Conservation (phyloP, 768 basidiomycete species). For the Amanita pallidorosea region DNA sequence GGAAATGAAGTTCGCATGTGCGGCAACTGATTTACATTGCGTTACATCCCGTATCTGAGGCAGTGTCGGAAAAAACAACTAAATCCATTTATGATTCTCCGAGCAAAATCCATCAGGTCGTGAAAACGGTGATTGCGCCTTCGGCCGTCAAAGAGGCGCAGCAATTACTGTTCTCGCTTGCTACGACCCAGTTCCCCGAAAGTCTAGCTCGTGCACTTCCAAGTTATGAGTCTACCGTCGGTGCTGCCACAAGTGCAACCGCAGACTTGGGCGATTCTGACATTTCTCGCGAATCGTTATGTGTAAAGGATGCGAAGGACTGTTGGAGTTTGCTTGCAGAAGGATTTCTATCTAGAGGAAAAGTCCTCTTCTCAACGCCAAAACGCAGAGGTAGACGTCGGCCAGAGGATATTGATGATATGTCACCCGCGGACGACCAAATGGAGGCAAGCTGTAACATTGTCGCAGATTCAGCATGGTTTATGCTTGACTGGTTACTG, state of each 20-base stretch:
- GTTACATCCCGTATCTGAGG: conserved; percentile 37
- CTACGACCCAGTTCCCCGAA: conserved; percentile 43
- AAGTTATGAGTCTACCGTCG: conserved; percentile 23
- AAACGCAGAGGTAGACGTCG: conserved; percentile 26
- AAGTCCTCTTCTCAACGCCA: conserved; percentile 16
- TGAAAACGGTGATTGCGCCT: conserved; percentile 29
- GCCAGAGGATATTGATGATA: conserved; percentile 15
- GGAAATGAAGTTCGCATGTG: conserved; percentile 39
- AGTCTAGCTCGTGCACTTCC: conserved; percentile 48
- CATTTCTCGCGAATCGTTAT: conserved; percentile 42
- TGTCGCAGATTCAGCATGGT: conserved; percentile 60
- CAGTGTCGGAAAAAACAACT: conserved; percentile 13
- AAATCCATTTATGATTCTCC: conserved; percentile 31
- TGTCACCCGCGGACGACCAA: conserved; percentile 4
- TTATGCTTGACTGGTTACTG: conserved; percentile 59
- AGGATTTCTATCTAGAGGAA: conserved; percentile 34
- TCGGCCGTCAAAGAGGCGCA: conserved; percentile 40
- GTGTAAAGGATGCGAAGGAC: conserved; percentile 40
- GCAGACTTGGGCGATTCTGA: conserved; percentile 42
- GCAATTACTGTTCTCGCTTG: conserved; percentile 42
- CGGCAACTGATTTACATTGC: conserved; percentile 62
- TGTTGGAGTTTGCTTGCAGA: conserved; percentile 55
- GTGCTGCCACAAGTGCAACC: conserved; percentile 7
- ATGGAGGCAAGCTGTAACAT: conserved; percentile 15
- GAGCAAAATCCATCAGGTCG: conserved; percentile 29